Conservation (phyloP, 2,329 filamentous ascomycete species). For the Intubia oerlemansii region DNA sequence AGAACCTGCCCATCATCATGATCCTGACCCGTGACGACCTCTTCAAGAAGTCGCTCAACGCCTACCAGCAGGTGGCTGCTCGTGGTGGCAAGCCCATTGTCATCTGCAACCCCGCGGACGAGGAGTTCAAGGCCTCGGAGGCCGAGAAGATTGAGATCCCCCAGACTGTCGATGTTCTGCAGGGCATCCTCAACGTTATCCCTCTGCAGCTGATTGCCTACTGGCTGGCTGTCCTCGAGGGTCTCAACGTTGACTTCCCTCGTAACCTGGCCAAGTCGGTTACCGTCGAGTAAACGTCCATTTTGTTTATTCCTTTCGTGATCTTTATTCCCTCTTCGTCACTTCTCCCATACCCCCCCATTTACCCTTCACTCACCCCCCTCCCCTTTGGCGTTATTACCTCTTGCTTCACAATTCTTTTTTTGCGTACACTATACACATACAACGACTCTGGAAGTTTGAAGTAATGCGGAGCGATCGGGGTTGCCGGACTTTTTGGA, state of each 20-base stretch:
- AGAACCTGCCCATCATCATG: conserved; percentile 99
- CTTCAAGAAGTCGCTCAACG: conserved; percentile 98
- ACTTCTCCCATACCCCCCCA: too few species aligned
- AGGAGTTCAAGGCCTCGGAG: conserved; percentile 71
- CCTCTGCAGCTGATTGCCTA: conserved; percentile 96
- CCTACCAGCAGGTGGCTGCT: conserved; percentile 97
- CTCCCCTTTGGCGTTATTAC: too few species aligned
- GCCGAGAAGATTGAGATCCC: conserved; percentile 97
- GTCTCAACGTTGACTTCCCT: conserved; percentile 94
- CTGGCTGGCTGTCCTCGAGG: conserved; percentile 93
- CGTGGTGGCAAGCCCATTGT: conserved; percentile 92
- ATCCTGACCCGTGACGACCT: conserved; percentile 90
- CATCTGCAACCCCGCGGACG: conserved; percentile 82
- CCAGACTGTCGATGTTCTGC: conserved; percentile 81
- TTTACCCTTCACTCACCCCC: too few species aligned
- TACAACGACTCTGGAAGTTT: too few species aligned
- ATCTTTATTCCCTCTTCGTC: too few species aligned
- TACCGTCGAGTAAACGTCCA: conserved; percentile 67
- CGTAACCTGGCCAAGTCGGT: conserved; percentile 98
- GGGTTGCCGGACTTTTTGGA: too few species aligned
- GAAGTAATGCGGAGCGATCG: too few species aligned
- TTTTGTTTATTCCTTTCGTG: too few species aligned
- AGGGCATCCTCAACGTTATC: conserved; percentile 94
- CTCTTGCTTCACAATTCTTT: too few species aligned
- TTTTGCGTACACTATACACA: too few species aligned